Evolutionary conservation across 2,329 filamentous ascomycete genomes (phyloP).

Genomic region (Clarireedia sp.): DNA sequence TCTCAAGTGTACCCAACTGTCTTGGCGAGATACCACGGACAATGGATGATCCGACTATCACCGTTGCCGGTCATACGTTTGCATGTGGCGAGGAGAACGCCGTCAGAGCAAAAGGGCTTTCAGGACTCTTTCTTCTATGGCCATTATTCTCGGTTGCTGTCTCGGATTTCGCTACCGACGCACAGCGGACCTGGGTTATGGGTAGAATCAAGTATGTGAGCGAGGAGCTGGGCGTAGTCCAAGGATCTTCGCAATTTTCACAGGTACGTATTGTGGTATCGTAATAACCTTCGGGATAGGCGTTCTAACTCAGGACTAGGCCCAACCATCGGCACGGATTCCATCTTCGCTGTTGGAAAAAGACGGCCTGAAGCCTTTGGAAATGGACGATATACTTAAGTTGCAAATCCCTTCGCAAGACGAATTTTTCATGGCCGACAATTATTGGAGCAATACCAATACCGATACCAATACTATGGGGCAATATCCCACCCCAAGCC

Average conservation of each 20-base stretch:
- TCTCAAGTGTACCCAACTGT: slow-evolving; percentile 52
- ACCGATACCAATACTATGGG: not conserved
- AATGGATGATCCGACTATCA: not conserved
- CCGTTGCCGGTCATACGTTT: slow-evolving; percentile 36
- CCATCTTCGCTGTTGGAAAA: slow-evolving; percentile 2
- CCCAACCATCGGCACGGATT: not conserved
- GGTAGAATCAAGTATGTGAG: slow-evolving; percentile 21
- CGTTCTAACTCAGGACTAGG: not conserved
- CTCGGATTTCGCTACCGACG: slow-evolving; percentile 19
- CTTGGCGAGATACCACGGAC: slow-evolving; percentile 38
- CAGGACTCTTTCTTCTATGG: slow-evolving; percentile 22
- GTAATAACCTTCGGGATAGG: not conserved
- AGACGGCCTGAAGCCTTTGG: not conserved
- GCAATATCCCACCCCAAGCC: not conserved
- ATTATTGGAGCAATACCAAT: not conserved
- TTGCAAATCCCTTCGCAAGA: not conserved
- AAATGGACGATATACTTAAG: not conserved
- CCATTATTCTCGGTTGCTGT: slow-evolving; percentile 18
- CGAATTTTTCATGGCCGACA: not conserved
- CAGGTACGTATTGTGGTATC: not conserved
- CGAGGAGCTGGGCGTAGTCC: slow-evolving; percentile 20
- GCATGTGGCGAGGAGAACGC: slow-evolving; percentile 39
- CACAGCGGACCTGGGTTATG: slow-evolving; percentile 16
- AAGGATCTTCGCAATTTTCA: slow-evolving; percentile 7
- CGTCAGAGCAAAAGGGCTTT: slow-evolving; percentile 13